Percentiles rank a stretch among this genome's conserved stretches.
These are phyloP conservation scores for Trichoderma sp. DNA, from an alignment of 2,329 filamentous ascomycete species.

Conservation along the genomic window DNA sequence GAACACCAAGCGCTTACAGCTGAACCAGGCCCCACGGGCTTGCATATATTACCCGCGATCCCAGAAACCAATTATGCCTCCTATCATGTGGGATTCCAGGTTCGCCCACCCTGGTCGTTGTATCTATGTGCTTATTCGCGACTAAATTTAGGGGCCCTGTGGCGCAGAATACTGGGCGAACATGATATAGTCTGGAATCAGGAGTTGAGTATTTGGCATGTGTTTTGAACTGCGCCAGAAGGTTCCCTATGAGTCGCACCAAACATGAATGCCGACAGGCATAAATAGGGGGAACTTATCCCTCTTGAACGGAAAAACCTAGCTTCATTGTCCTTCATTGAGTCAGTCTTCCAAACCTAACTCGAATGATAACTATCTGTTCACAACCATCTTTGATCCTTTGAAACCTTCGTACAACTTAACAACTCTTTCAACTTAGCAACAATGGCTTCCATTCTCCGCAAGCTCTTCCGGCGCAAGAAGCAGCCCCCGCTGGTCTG, in stretches of 20 bases:
- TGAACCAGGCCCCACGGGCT: conserved; percentile 12
- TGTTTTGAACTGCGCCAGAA: not conserved
- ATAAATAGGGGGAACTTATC: conserved; percentile 8
- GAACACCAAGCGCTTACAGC: conserved; percentile 14
- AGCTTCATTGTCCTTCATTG: not conserved
- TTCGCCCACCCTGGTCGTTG: not conserved
- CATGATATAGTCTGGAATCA: conserved; percentile 10
- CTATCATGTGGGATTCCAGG: conserved; percentile 1
- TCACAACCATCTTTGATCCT: not conserved
- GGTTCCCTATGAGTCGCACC: not conserved
- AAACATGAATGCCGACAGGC: not conserved
- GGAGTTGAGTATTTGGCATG: conserved; percentile 6
- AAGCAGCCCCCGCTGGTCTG: conserved; percentile 13
- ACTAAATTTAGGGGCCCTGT: not conserved
- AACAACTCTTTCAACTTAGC: not conserved
- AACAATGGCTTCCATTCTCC: conserved; percentile 11
- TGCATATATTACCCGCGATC: conserved; percentile 9
- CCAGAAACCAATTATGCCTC: not conserved
- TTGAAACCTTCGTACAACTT: not conserved
- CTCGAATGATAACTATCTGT: not conserved
- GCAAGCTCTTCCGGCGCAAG: conserved; percentile 13
- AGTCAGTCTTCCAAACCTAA: not conserved
- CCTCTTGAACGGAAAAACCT: not conserved
- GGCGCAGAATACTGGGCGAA: not conserved
- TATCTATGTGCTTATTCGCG: conserved; percentile 1